Evolutionary conservation across 176 grass and related monocot species (phyloP), one percentile per base, ranked within the genome.

Genomic region (Metroxylon sagu): DNA sequence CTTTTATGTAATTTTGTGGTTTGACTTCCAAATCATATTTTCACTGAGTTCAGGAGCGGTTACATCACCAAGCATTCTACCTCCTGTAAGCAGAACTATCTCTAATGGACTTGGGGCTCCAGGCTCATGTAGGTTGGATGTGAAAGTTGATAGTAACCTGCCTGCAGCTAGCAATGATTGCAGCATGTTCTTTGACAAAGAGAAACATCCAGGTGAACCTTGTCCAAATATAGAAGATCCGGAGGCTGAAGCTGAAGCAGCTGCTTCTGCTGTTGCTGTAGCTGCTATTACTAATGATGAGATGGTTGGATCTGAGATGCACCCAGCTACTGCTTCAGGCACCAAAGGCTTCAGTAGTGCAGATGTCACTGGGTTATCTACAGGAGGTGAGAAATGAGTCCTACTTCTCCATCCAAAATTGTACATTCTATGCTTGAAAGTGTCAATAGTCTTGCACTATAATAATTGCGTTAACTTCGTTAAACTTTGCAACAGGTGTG

Each of bases 231-330:
- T 83, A 4, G 64, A 79, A 74, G 81, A 85, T 79, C 73, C 60
- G 17, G 81, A 88, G 53, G 87, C 76, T 53, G 77, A 76, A 62
- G 79, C 83, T 61, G 80, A 90, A 77, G 86, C 87, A 67, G 93
- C 87, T 85, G 93, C 93, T 73, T 92, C 87, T 76, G 87, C 93
- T 57, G 76, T 92, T 16, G 93, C 93, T 19, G 93, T 89, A 51
- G 93, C 93, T 55, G 93, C 87, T 76, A 98, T 98, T 75, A 78
- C 71, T 68, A 85, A 62, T 59, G 93, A 98, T 78, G 93, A 98
- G 54, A 65, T 80, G 19, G 70, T 71, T 78, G 79, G 72, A 70
- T 74, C 74, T 66, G 59, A 59, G 50, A 71, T 85, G 60, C 67
- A 58, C 57, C 28, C 69, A 77, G 18, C 65, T 48, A 70, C 78